Evolutionary conservation across 441 rosid species (phyloP).

Genomic region (Syzygium syzygioides): DNA sequence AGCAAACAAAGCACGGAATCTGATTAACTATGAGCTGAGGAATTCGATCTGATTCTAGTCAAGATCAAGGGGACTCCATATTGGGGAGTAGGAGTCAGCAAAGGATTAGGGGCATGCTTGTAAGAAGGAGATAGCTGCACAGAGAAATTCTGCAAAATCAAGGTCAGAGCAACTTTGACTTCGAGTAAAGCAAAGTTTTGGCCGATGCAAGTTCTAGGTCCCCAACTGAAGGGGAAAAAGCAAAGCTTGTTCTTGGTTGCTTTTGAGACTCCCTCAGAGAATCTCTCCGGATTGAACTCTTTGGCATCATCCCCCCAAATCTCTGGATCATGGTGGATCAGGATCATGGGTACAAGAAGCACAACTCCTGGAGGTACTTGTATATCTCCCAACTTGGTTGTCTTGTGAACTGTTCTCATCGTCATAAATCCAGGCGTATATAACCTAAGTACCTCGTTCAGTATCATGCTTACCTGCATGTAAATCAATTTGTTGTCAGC

Average conservation of each 20-base stretch:
- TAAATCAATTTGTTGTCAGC: neutral
- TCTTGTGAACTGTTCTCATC: neutral
- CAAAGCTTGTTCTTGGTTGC: neutral
- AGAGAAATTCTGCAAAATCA: neutral
- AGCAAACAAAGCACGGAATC: neutral
- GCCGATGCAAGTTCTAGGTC: neutral
- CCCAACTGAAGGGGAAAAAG: neutral
- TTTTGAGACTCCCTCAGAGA: neutral
- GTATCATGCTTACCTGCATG: neutral
- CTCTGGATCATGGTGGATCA: neutral
- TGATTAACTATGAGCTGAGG: neutral
- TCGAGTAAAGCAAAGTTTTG: neutral
- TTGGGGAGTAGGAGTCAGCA: neutral
- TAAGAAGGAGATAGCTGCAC: neutral
- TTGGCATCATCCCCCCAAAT: neutral
- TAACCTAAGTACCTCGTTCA: neutral
- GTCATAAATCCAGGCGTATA: neutral
- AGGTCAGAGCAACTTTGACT: neutral
- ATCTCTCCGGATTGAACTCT: neutral
- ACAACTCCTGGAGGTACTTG: neutral
- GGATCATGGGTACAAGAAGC: neutral
- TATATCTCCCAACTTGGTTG: neutral
- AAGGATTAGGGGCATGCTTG: neutral
- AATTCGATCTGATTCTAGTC: neutral
- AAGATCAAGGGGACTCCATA: neutral